phyloP scores from a whole-genome alignment of 768 basidiomycete species.

The Lanmaoa pseudosensibilis region DNA sequence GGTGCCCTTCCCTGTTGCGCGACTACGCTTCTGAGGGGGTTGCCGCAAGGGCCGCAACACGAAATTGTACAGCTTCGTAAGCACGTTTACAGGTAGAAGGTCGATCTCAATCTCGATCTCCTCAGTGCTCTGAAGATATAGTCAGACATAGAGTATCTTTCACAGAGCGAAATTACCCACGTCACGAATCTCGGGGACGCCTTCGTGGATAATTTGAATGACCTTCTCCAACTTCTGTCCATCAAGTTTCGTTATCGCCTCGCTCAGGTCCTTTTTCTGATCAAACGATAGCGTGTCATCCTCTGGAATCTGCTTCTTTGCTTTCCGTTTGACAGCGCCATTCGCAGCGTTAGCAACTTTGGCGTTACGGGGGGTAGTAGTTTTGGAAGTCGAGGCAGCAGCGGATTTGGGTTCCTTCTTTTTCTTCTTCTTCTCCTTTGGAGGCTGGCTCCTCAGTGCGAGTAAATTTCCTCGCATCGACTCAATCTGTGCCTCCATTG shows the following conservation, averaged over 20 bases:
- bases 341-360: constrained; percentile 41
- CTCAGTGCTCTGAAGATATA: constrained; percentile 72
- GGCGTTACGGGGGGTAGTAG: constrained; percentile 44
- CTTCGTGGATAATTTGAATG: constrained; percentile 93
- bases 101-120: constrained; percentile 99
- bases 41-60: constrained; percentile 80
- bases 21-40: constrained; percentile 62
- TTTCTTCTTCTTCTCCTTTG: constrained; percentile 71
- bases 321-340: constrained; percentile 53
- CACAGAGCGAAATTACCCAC: constrained; percentile 51
- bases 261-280: constrained; percentile 98
- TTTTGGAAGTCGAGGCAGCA: constrained; percentile 66
- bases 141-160: constrained; percentile 12
- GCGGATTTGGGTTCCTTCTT: constrained; percentile 59
- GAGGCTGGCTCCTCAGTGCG: constrained; percentile 54
- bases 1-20: constrained; percentile 67
- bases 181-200: constrained; percentile 89
- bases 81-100: constrained; percentile 77
- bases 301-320: constrained; percentile 67
- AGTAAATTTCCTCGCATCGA: constrained; percentile 70
- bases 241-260: constrained; percentile 86
- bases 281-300: constrained; percentile 88
- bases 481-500: constrained; percentile 82
- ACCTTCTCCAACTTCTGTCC: constrained; percentile 83
- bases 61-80: constrained; percentile 94